Percentiles rank a stretch among this genome's conserved stretches.
phyloP scores from a whole-genome alignment of 768 basidiomycete genomes.

The Rhizopogon rudus region DNA sequence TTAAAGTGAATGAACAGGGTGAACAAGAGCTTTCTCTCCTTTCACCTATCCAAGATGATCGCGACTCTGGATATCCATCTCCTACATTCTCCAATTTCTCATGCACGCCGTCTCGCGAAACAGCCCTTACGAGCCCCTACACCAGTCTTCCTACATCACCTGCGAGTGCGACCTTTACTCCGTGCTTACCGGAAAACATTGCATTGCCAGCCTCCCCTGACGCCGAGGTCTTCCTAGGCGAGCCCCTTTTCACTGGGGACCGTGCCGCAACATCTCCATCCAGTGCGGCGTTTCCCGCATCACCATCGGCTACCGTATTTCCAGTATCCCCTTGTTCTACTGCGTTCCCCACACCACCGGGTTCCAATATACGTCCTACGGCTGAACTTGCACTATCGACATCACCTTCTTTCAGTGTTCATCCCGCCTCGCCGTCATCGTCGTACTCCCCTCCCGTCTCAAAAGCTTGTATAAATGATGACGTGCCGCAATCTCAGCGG shows the following conservation, averaged over 20 bases:
- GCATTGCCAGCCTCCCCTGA: constrained; percentile 21
- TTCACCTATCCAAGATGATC: constrained; percentile 11
- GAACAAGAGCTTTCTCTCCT: constrained; percentile 17
- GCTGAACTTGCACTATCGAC: not conserved
- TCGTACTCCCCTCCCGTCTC: not conserved
- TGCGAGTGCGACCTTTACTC: constrained; percentile 11
- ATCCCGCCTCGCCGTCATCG: constrained; percentile 7
- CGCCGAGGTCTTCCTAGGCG: constrained; percentile 7
- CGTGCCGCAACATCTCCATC: constrained; percentile 5
- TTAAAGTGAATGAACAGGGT: not conserved
- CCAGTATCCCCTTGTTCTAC: too few relatives aligned
- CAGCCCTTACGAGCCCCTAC: constrained; percentile 17
- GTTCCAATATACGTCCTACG: not conserved
- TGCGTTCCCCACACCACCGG: constrained; percentile 1
- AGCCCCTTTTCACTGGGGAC: not conserved
- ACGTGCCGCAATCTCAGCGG: not conserved
- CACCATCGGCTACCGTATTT: constrained; percentile 1
- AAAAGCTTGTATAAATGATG: not conserved
- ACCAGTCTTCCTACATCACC: constrained; percentile 21
- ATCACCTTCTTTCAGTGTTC: constrained; percentile 3
- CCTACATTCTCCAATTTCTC: constrained; percentile 26
- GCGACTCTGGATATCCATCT: constrained; percentile 21
- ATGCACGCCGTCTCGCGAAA: constrained; percentile 20
- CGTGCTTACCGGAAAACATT: constrained; percentile 20
- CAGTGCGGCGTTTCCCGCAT: not conserved